phyloP scores from a whole-genome alignment of 2,329 filamentous ascomycete species.

The Ascochyta clinopodiicola region DNA sequence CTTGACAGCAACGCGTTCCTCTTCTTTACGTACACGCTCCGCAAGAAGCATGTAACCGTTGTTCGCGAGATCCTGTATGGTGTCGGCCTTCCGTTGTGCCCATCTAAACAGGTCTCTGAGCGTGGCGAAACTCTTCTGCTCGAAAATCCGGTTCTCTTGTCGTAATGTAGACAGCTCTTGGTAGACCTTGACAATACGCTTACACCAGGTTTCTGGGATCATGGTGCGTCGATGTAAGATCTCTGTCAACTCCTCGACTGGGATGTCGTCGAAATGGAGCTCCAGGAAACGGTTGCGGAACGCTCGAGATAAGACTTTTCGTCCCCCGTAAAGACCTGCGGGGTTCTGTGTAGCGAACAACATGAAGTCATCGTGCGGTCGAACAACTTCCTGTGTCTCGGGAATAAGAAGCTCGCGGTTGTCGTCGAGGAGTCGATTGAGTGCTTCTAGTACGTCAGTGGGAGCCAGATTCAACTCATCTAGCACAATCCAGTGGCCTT shows the following conservation, averaged over 20 bases:
- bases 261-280: slow-evolving; percentile 97
- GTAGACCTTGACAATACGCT: slow-evolving; percentile 90
- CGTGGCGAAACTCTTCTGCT: slow-evolving; percentile 97
- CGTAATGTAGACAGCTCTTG: slow-evolving; percentile 87
- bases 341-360: slow-evolving; percentile 98
- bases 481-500: slow-evolving; percentile 97
- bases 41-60: slow-evolving; percentile 97
- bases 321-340: slow-evolving; percentile 90
- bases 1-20: slow-evolving; percentile 85
- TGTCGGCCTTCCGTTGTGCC: slow-evolving; percentile 85
- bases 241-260: slow-evolving; percentile 88
- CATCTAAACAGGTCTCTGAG: slow-evolving; percentile 94
- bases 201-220: slow-evolving; percentile 89
- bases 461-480: slow-evolving; percentile 97
- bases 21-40: slow-evolving; percentile 89
- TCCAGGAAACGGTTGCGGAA: slow-evolving; percentile 98
- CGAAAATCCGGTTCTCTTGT: slow-evolving; percentile 89
- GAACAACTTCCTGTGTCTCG: slow-evolving; percentile 92
- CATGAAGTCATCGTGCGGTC: slow-evolving; percentile 94
- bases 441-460: slow-evolving; percentile 92
- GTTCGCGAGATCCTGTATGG: slow-evolving; percentile 83
- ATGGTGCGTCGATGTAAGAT: slow-evolving; percentile 89
- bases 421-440: slow-evolving; percentile 94
- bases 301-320: slow-evolving; percentile 90
- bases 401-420: slow-evolving; percentile 95